These are phyloP conservation scores for Cercospora sp. DNA, from an alignment of 2,329 filamentous ascomycete genomes.

Conservation along the genomic window DNA sequence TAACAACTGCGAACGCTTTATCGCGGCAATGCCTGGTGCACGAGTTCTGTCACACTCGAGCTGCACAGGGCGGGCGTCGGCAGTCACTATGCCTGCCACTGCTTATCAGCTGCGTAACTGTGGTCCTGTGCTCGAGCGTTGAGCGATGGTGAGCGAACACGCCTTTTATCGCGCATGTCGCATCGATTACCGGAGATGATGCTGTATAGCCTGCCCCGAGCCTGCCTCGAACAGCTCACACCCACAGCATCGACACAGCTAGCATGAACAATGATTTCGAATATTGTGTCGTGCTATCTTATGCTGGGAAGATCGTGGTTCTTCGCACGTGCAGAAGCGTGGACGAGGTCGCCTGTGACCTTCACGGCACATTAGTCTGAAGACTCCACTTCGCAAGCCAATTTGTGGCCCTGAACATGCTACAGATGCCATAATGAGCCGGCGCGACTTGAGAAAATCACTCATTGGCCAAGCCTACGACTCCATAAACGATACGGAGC, in stretches of 20 bases:
- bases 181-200: not conserved
- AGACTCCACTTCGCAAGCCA: not conserved
- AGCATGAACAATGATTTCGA: not conserved
- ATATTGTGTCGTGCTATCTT: not conserved
- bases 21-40: not conserved
- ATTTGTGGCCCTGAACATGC: not conserved
- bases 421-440: not conserved
- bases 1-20: slow-evolving; percentile 8
- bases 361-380: not conserved
- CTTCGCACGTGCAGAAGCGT: not conserved
- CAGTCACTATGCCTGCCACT: not conserved
- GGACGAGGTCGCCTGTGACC: not conserved
- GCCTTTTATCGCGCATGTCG: not conserved
- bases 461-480: not conserved
- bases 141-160: not conserved
- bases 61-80: not conserved
- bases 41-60: not conserved
- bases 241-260: not conserved
- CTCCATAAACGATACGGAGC: not conserved
- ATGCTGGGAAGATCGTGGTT: not conserved
- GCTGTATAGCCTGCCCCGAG: not conserved
- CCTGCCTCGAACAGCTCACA: not conserved
- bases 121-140: not conserved
- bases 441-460: not conserved
- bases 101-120: not conserved